Percentiles rank a stretch among this genome's conserved stretches.
These are phyloP conservation scores for Salix exigua DNA, from an alignment of 345 rosid species.

Conservation along the genomic window DNA sequence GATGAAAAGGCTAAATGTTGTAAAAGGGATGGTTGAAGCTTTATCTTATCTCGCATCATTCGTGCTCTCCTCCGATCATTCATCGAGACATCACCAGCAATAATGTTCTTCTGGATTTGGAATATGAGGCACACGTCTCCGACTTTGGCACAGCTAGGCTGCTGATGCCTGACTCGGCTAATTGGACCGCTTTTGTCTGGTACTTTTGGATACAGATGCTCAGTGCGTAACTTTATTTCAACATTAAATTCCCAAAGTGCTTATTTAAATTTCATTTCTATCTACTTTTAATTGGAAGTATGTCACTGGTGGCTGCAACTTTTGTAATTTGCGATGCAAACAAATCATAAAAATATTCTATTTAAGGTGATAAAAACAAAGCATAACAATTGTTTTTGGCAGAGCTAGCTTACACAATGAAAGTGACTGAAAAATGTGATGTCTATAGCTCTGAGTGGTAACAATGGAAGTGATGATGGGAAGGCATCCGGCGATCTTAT, in stretches of 20 bases:
- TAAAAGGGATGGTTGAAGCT: slow-evolving; percentile 6
- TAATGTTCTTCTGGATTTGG: slow-evolving; percentile 5
- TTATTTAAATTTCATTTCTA: background rate
- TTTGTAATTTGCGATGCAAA: background rate
- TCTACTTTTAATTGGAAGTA: background rate
- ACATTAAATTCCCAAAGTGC: background rate
- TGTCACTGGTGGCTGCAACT: too few species aligned
- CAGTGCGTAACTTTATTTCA: too few species aligned
- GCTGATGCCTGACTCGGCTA: background rate
- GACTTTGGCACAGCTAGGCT: too few species aligned
- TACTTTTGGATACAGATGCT: too few species aligned
- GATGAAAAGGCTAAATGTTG: slow-evolving; percentile 1
- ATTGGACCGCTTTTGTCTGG: background rate
- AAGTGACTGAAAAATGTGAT: too few species aligned
- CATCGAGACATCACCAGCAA: slow-evolving; percentile 13
- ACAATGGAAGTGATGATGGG: too few species aligned
- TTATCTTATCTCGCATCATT: slow-evolving; percentile 11
- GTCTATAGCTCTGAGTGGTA: too few species aligned
- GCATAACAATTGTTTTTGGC: too few species aligned
- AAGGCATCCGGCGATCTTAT: too few species aligned
- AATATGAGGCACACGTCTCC: background rate
- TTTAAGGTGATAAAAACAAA: too few species aligned
- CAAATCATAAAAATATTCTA: too few species aligned
- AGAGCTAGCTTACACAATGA: too few species aligned
- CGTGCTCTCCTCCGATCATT: background rate